Percentiles rank a stretch among this genome's conserved stretches.
Evolutionary conservation across 306 rosid genomes (phyloP).

Genomic region (Hippophae rhamnoides): DNA sequence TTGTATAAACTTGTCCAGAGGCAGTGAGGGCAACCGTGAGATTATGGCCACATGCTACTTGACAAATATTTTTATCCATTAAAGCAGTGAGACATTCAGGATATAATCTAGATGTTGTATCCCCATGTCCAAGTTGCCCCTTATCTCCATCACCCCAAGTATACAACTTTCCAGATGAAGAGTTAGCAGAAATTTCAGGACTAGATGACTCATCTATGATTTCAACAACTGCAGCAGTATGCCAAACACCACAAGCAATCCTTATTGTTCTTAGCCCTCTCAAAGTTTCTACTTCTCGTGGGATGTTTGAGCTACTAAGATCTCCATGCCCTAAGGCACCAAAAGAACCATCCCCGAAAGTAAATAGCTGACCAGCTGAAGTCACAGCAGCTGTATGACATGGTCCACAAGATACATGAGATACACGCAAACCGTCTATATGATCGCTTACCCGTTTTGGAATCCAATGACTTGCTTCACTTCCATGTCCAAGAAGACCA

Average conservation of each 20-base stretch:
- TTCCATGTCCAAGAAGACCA: conserved; percentile 84
- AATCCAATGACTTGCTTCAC: conserved; percentile 74
- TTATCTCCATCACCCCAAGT: conserved; percentile 99
- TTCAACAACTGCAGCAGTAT: conserved; percentile 88
- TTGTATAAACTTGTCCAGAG: conserved; percentile 70
- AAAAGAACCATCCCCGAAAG: conserved; percentile 97
- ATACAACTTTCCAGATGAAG: conserved; percentile 56
- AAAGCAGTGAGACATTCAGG: conserved; percentile 63
- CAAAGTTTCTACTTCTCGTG: conserved; percentile 71
- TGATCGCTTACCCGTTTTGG: conserved; percentile 70
- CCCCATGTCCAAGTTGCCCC: conserved; percentile 74
- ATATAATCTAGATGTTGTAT: conserved; percentile 50
- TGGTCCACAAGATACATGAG: conserved; percentile 82
- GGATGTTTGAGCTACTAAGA: conserved; percentile 48
- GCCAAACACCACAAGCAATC: conserved; percentile 98
- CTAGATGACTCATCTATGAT: conserved; percentile 31
- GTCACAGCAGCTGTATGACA: conserved; percentile 94
- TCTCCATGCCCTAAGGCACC: conserved; percentile 97
- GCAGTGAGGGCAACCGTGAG: conserved; percentile 78
- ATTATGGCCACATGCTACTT: conserved; percentile 77
- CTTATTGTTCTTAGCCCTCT: conserved; percentile 57
- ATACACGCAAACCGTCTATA: conserved; percentile 61
- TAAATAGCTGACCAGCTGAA: conserved; percentile 79
- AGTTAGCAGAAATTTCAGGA: conserved; percentile 36
- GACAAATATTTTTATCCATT: conserved; percentile 52